Evolutionary conservation across 352 stramenopile genomes (phyloP).

Genomic region (Phytophthora foliorum): DNA sequence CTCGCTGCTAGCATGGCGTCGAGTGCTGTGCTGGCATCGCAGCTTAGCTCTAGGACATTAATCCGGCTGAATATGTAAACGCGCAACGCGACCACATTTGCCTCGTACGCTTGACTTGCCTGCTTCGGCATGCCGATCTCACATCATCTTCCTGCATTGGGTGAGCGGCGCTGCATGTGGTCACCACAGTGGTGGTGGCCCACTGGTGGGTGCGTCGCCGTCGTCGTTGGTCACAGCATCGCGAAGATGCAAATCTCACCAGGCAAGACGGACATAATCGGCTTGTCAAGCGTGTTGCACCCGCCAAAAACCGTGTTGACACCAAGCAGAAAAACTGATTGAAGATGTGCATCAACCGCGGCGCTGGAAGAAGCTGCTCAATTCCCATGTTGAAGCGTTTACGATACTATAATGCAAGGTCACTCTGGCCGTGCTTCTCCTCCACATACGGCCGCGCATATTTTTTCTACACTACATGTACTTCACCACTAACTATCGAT

Average conservation of each 20-base stretch:
- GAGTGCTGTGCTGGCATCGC: slow-evolving; percentile 32
- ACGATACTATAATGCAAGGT: slow-evolving; percentile 36
- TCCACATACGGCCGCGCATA: slow-evolving; percentile 31
- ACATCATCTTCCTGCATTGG: slow-evolving; percentile 5
- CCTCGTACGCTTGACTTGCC: slow-evolving; percentile 2
- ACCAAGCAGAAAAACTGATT: slow-evolving; percentile 24
- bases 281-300: not conserved
- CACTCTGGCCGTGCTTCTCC: slow-evolving; percentile 22
- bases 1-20: slow-evolving; percentile 30
- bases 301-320: not conserved
- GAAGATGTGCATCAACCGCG: slow-evolving; percentile 1
- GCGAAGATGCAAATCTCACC: slow-evolving; percentile 1
- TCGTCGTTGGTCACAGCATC: not conserved
- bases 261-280: slow-evolving; percentile 4
- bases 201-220: too few species aligned
- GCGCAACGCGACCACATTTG: slow-evolving; percentile 30
- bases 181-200: too few species aligned
- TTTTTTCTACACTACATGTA: slow-evolving; percentile 36
- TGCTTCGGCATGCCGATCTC: not conserved
- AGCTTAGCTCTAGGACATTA: slow-evolving; percentile 45
- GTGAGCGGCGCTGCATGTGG: slow-evolving; percentile 7
- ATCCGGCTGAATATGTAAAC: slow-evolving; percentile 49
- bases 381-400: slow-evolving; percentile 44
- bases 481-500: slow-evolving; percentile 29
- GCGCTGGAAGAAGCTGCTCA: slow-evolving; percentile 22